Evolutionary conservation across 805 yeast species (phyloP), one percentile per base, ranked within the genome.

Genomic region (Cyberlindnera euphorbiiphila): DNA sequence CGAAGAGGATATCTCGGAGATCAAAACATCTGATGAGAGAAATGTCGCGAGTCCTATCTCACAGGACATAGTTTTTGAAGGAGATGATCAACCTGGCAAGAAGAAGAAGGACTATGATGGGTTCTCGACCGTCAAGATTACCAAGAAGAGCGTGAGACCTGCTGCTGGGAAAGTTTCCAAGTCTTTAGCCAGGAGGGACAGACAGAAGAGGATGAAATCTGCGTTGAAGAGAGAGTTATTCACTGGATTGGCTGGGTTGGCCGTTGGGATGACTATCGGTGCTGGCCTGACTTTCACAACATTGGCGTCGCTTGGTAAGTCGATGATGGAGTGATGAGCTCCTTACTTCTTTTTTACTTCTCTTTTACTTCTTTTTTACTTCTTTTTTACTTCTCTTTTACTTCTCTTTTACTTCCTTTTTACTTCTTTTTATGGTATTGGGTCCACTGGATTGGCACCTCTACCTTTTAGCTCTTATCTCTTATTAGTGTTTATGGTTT

Each of bases 221-320:
- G 12, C 14, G 15, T 9, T 19, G 16, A 32, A 33, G 25, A 37
- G 29, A 34, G 36, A 31, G 8, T 22, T 37, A 5, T 15, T 41
- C 14, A 30, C 41, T 20, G 45, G 45, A 5, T 25, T 44, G 15
- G 16, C 29, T 12, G 48, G 48, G 2, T 34, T 38, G 15, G 45
- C 45, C 15, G 33, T 42, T 25, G 50, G 46, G 19, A 31, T 41
- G 34, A 31, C 45, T 5, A n/a, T 42, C 31, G 46, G 46, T 30
- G 50, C 48, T 6, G 48, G 48, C 8, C 21, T 44, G 29, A 44
- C 48, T 4, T 46, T 40, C 32, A 33, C 43, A 15, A 27, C 46
- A 2, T 40, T 42, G 35, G 42, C 39, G 5, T 35, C 41, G 5
- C 13, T 29, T 20, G 46, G 44, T 1, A 35, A 33, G 27, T 37